Percentiles rank a stretch among this genome's conserved stretches.
phyloP scores from a whole-genome alignment of 257 asterid species.

The Penstemon eatonii region DNA sequence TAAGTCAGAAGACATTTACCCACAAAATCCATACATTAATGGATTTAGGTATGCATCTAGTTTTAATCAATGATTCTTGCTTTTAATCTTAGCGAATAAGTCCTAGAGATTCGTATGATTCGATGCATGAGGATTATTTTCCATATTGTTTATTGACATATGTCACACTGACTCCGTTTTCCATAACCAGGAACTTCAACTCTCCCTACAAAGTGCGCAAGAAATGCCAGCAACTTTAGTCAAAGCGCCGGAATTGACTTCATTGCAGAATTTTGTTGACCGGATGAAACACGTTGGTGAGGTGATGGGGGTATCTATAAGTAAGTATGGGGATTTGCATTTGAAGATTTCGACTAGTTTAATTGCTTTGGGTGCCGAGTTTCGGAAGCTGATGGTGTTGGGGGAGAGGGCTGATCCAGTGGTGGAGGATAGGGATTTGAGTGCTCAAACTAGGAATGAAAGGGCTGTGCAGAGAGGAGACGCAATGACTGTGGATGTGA shows the following conservation, averaged over 20 bases:
- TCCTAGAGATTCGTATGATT: too few relatives aligned
- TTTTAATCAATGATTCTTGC: too few relatives aligned
- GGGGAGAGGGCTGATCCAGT: slow-evolving; percentile 66
- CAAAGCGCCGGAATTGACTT: slow-evolving; percentile 58
- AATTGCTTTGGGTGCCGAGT: slow-evolving; percentile 77
- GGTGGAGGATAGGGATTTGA: slow-evolving; percentile 42
- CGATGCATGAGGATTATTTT: too few relatives aligned
- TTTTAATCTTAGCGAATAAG: too few relatives aligned
- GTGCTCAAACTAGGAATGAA: slow-evolving; percentile 57
- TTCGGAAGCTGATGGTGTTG: slow-evolving; percentile 59
- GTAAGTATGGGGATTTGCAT: slow-evolving; percentile 79
- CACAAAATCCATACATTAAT: too few relatives aligned
- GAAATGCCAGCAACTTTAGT: slow-evolving; percentile 73
- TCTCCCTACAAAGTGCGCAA: slow-evolving; percentile 62
- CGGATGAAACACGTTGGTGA: slow-evolving; percentile 88
- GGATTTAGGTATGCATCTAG: too few relatives aligned
- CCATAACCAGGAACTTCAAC: slow-evolving; percentile 47
- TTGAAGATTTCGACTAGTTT: slow-evolving; percentile 70
- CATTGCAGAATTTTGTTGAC: slow-evolving; percentile 66
- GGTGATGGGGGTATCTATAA: slow-evolving; percentile 66
- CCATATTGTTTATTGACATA: too few relatives aligned
- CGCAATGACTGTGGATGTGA: slow-evolving; percentile 79
- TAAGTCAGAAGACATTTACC: too few relatives aligned
- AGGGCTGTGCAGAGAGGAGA: slow-evolving; percentile 74
- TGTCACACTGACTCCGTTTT: too few relatives aligned